Evolutionary conservation across 805 yeast species (phyloP).

Genomic region (Monosporozyma solicola): DNA sequence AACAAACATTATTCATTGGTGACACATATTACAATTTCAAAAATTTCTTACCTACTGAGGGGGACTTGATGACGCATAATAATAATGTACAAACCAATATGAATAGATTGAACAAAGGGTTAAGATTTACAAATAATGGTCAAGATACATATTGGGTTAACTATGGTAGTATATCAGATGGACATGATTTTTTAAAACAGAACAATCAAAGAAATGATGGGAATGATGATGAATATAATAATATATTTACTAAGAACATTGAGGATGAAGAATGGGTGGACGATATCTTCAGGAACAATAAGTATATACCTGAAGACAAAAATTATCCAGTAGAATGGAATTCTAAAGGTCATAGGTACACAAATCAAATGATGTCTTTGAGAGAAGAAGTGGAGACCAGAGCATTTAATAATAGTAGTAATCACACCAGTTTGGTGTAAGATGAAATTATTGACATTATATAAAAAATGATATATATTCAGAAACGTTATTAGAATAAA

Average conservation of each 20-base stretch:
- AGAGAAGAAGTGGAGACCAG: conserved; percentile 9
- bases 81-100: conserved; percentile 55
- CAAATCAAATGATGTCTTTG: conserved; percentile 15
- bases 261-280: conserved; percentile 22
- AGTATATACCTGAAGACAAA: conserved; percentile 25
- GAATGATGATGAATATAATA: background rate
- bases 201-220: background rate
- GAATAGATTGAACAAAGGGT: conserved; percentile 72
- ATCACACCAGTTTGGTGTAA: background rate
- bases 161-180: conserved; percentile 14
- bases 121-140: conserved; percentile 74
- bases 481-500: no score
- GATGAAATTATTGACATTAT: background rate
- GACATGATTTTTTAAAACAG: background rate
- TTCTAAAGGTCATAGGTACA: conserved; percentile 21
- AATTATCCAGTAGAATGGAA: conserved; percentile 30
- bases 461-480: background rate
- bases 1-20: conserved; percentile 47
- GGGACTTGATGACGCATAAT: conserved; percentile 41
- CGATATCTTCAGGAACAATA: conserved; percentile 10
- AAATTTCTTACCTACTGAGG: conserved; percentile 69
- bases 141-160: conserved; percentile 73
- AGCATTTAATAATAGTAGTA: background rate
- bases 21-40: conserved; percentile 74
- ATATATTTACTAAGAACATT: background rate